Conservation (phyloP, 805 yeast genomes). For the Ogataea henricii region DNA sequence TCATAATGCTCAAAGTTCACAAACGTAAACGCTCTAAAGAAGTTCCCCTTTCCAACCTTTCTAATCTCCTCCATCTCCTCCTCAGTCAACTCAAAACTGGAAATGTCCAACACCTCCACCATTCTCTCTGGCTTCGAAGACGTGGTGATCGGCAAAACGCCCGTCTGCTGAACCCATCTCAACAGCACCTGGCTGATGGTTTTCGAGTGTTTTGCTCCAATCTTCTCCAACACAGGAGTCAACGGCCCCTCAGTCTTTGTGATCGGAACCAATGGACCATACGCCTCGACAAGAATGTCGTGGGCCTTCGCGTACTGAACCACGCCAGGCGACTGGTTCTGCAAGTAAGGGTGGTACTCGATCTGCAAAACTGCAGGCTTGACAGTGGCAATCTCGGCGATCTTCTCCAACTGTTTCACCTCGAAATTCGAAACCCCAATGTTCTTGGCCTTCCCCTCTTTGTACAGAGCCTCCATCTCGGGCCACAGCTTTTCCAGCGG, state of each 20-base stretch:
- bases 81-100: slow-evolving; percentile 35
- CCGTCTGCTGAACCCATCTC: slow-evolving; percentile 45
- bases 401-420: slow-evolving; percentile 44
- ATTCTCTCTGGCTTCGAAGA: slow-evolving; percentile 44
- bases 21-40: slow-evolving; percentile 21
- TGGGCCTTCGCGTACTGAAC: slow-evolving; percentile 38
- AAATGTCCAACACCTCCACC: slow-evolving; percentile 37
- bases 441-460: slow-evolving; percentile 51
- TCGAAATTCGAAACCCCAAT: slow-evolving; percentile 58
- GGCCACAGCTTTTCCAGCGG: slow-evolving; percentile 49
- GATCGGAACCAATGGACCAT: slow-evolving; percentile 48
- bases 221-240: slow-evolving; percentile 34
- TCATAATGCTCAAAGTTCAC: slow-evolving; percentile 7
- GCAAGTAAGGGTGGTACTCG: slow-evolving; percentile 65
- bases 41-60: slow-evolving; percentile 28
- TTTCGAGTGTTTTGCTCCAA: slow-evolving; percentile 40
- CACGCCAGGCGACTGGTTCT: slow-evolving; percentile 58
- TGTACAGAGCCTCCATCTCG: slow-evolving; percentile 48
- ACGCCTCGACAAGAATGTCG: slow-evolving; percentile 44
- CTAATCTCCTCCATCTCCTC: slow-evolving; percentile 34
- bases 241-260: slow-evolving; percentile 36
- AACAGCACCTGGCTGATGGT: slow-evolving; percentile 44
- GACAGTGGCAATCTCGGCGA: slow-evolving; percentile 40
- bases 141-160: slow-evolving; percentile 49
- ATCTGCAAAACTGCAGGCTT: slow-evolving; percentile 64